Base-by-base conservation (phyloP, 345 rosid species). In the Linum tenue region DNA sequence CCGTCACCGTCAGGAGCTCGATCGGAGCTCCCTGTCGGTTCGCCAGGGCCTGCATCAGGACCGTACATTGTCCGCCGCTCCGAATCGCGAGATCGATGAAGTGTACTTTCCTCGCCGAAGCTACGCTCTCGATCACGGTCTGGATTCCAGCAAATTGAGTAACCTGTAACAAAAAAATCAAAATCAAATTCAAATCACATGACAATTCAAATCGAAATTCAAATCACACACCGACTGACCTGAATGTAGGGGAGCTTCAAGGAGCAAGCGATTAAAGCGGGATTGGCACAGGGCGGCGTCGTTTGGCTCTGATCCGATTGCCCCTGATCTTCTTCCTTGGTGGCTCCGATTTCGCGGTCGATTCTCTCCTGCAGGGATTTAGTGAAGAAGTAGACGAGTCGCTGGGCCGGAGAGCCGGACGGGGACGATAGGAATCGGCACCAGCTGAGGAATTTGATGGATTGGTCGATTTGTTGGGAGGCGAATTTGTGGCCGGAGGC, bases 51-150 rank as follows among this genome's bases (percentile, higher is more conserved):
- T 57, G 60, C 60, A 57, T 57, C 8, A 57, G 38, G 2, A 57
- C 60, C 38, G 60, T 57, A 10, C 60, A 57, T 35, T 57, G 60
- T 17, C 60, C 60, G 8, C 60, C 60, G 38, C 37, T 57, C 38
- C 60, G 31, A 37, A 57, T 16, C 37, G 60, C 60, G 37, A 57
- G 60, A 7, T 57, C 60, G 37, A 57, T 57, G 31, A 57, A 2
- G 7, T 17, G 60, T 4, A 57, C 60, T 57, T 37, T n/a, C 38
- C 22, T 57, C 36, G 60, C 60, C 38, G 60, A n/a, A 10, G 60
- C 60, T 4, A 57, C 9, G 36, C 38, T 37, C 38, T 57, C 60
- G 37, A 17, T 5, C 12, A 57, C 38, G 37, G 60, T 37, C 60
- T 57, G 60, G 37, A 57, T 57, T 2, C 60, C 38, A 10, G 60